Base-by-base conservation (phyloP, 495 filamentous ascomycete genomes). In the Aspergillus bridgeri region DNA sequence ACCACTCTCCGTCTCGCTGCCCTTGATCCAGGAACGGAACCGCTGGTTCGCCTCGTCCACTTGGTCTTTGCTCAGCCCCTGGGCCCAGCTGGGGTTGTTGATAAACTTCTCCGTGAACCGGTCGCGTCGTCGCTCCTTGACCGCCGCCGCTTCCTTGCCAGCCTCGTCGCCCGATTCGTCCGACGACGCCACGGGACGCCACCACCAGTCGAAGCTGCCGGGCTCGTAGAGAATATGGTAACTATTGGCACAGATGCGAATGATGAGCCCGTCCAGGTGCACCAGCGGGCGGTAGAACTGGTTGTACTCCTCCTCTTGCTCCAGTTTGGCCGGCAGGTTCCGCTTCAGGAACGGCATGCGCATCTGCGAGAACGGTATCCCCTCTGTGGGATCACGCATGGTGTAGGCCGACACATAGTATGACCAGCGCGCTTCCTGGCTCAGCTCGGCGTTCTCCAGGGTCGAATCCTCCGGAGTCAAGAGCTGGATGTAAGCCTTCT, bases 331-430 rank as follows among this genome's bases (percentile, higher is more conserved):
- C 0, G 86, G 85, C 20, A 92, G 78, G 72, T 89, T 94, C 58
- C 91, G 88, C 60, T 86, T 83, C 11, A 95, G 71, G 78, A 78
- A 90, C 47, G 78, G 86, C 73, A 80, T 85, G 75, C 67, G 78
- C 64, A 95, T 78, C 20, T 81, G 80, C 6, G 79, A 79, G 43
- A 85, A 79, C 6, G 80, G 75, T 6, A 97, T 80, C 24, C 90
- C 90, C 71, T 99, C 95, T 15, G 95, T 99, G 6, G 88, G 89
- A 56, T 95, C 92, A 45, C 91, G 79, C 66, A 89, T 89, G 48
- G 88, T 86, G 72, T 88, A 99, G 9, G 92, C 89, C 43, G 91
- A 90, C 44, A 96, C 89, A 67, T 99, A 99, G 78, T 93, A 92
- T 50, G 89, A 88, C 93, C 93, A 98, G 51, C 79, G 80, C 47